These are phyloP conservation scores for Penicillium sp. DNA, from an alignment of 2,329 filamentous ascomycete species.

Conservation along the genomic window DNA sequence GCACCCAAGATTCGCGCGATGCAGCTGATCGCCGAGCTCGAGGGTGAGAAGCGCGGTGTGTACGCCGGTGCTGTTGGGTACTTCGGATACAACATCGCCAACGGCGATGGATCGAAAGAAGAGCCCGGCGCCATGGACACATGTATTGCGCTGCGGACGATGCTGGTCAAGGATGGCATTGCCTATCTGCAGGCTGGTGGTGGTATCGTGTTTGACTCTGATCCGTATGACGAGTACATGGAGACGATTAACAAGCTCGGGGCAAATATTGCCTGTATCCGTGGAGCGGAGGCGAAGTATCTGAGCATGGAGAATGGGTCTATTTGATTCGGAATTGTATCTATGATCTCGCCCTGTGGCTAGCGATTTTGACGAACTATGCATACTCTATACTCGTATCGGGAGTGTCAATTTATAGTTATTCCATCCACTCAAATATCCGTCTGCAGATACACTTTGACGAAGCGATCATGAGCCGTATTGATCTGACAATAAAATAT, in stretches of 20 bases:
- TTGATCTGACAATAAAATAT: constrained; percentile 34
- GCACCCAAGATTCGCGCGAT: constrained; percentile 95
- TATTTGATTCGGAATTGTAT: background rate
- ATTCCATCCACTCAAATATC: too few relatives aligned
- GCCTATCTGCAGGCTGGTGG: constrained; percentile 85
- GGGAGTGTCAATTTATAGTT: too few relatives aligned
- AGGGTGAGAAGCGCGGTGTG: constrained; percentile 87
- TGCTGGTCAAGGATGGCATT: constrained; percentile 86
- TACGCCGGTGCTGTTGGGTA: constrained; percentile 97
- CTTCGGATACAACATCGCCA: constrained; percentile 79
- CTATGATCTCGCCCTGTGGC: background rate
- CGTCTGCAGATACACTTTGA: constrained; percentile 28
- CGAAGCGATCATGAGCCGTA: constrained; percentile 32
- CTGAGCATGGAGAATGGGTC: constrained; percentile 38
- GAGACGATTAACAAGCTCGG: constrained; percentile 96
- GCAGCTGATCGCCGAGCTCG: constrained; percentile 93
- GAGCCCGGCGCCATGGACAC: constrained; percentile 89
- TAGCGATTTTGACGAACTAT: background rate
- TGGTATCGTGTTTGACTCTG: constrained; percentile 91
- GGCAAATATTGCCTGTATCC: constrained; percentile 84
- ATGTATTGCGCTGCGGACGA: constrained; percentile 76
- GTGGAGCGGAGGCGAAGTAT: constrained; percentile 70
- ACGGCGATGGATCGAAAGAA: constrained; percentile 55
- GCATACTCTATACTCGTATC: background rate
- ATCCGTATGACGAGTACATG: constrained; percentile 84